Evolutionary conservation across 495 filamentous ascomycete species (phyloP), one percentile per base, ranked within the genome.

Genomic region (Beverwykella pulmonaria): DNA sequence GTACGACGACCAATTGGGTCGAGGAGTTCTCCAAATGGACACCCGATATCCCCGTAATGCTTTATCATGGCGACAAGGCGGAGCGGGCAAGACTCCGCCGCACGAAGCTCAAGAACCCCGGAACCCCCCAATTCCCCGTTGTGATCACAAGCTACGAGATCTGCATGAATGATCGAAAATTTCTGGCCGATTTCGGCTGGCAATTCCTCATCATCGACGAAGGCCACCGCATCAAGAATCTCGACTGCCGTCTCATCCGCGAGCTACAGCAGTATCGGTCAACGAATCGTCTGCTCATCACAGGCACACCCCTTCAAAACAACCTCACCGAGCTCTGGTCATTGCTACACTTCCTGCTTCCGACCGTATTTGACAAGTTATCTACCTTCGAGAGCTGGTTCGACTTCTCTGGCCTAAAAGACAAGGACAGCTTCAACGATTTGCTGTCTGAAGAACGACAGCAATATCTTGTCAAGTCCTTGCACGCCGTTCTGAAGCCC

Each of bases 151-250:
- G 86, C 25, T 97, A 97, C 68, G 94, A 98, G 74, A 96, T 98
- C 68, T 91, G 93, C 57, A 89, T 98, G 79, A 90, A 90, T 68
- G 94, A 98, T 75, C 84, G 89, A 7, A 91, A 90, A 59, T 86
- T 84, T 50, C 79, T 98, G 5, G 82, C 85, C 29, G 86, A 88
- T 63, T 94, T 93, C 67, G 87, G 90, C 25, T 98, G 94, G 94
- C 91, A 93, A 56, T 96, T 95, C 74, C 97, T 98, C 71, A 92
- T 98, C 70, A 96, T 98, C 73, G 94, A 98, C 72, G 94, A 98
- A 79, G 94, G 94, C 1, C 94, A 98, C 74, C 90, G 94, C 6
- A 85, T 98, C 81, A 98, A 98, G 80, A 98, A 98, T 64, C 90
- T 96, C 73, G 90, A 98, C 69, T 94, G 93, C 56, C 90, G 90